Evolutionary conservation across 1,284 basidiomycete genomes (phyloP).

Genomic region (Austroboletus olivaceoglutinosus): DNA sequence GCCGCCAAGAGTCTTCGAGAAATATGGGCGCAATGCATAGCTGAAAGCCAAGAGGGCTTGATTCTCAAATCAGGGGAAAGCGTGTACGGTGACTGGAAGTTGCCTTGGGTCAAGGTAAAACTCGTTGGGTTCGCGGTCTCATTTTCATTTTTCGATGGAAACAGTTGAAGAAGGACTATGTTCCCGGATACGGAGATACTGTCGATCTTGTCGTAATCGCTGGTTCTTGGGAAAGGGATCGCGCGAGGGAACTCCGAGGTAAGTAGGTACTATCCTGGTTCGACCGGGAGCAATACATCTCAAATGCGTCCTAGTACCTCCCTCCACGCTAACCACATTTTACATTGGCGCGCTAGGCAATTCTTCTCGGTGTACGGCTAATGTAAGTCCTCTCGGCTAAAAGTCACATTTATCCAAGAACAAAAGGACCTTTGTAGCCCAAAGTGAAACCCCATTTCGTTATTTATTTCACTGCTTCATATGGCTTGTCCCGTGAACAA

Average conservation of each 20-base stretch:
- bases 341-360: conserved; percentile 65
- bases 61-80: conserved; percentile 76
- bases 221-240: conserved; percentile 74
- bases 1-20: conserved; percentile 36
- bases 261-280: conserved; percentile 44
- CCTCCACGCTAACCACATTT: conserved; percentile 73
- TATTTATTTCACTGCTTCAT: conserved; percentile 71
- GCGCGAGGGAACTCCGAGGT: conserved; percentile 77
- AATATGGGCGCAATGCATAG: conserved; percentile 52
- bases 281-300: not conserved
- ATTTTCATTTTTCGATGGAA: not conserved
- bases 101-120: conserved; percentile 80
- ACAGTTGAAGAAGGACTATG: conserved; percentile 74
- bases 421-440: conserved; percentile 34
- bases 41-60: conserved; percentile 60
- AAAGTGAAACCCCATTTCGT: conserved; percentile 57
- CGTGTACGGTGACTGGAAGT: conserved; percentile 57
- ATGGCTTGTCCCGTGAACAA: conserved; percentile 62
- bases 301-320: conserved; percentile 51
- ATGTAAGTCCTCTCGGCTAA: conserved; percentile 36
- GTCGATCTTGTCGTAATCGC: conserved; percentile 76
- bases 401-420: not conserved
- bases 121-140: too few relatives aligned
- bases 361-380: conserved; percentile 31
- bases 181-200: conserved; percentile 76